These are phyloP conservation scores for Boeremia exigua DNA, from an alignment of 2,329 filamentous ascomycete genomes.

Conservation along the genomic window DNA sequence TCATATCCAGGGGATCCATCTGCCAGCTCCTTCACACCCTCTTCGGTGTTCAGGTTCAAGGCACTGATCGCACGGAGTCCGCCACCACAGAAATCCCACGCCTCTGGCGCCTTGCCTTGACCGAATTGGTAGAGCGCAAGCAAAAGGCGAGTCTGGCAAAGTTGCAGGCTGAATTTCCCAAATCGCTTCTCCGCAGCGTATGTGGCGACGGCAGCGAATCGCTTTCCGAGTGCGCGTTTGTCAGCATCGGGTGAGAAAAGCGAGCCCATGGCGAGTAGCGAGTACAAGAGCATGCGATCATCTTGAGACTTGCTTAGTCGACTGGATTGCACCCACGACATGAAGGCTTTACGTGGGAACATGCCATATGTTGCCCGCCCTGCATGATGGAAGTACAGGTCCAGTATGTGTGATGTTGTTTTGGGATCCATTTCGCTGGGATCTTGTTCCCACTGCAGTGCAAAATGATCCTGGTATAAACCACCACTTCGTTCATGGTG, in stretches of 20 bases:
- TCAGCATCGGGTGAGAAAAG: conserved; percentile 59
- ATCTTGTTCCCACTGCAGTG: conserved; percentile 58
- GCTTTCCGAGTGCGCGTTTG: conserved; percentile 52
- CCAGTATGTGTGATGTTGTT: conserved; percentile 58
- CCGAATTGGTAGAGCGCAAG: conserved; percentile 71
- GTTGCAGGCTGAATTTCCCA: conserved; percentile 64
- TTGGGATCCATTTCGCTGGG: conserved; percentile 60
- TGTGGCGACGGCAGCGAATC: conserved; percentile 62
- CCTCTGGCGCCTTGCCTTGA: conserved; percentile 63
- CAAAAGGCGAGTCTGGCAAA: conserved; percentile 71
- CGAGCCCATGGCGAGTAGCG: conserved; percentile 64
- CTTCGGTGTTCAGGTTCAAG: conserved; percentile 69
- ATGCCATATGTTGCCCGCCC: conserved; percentile 63
- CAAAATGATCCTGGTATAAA: conserved; percentile 42
- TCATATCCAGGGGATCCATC: conserved; percentile 59
- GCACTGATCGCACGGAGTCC: conserved; percentile 66
- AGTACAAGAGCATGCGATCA: conserved; percentile 67
- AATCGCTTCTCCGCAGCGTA: conserved; percentile 61
- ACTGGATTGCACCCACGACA: conserved; percentile 59
- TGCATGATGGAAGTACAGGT: conserved; percentile 64
- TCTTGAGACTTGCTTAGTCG: conserved; percentile 57
- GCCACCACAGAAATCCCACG: conserved; percentile 68
- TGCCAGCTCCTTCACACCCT: conserved; percentile 50
- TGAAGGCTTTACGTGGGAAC: conserved; percentile 62
- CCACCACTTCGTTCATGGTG: conserved; percentile 37